A percentile compares a stretch with the other conserved stretches of the same genome.
phyloP scores from a whole-genome alignment of 1,284 basidiomycete species.

The Bondarzewia mesenterica region DNA sequence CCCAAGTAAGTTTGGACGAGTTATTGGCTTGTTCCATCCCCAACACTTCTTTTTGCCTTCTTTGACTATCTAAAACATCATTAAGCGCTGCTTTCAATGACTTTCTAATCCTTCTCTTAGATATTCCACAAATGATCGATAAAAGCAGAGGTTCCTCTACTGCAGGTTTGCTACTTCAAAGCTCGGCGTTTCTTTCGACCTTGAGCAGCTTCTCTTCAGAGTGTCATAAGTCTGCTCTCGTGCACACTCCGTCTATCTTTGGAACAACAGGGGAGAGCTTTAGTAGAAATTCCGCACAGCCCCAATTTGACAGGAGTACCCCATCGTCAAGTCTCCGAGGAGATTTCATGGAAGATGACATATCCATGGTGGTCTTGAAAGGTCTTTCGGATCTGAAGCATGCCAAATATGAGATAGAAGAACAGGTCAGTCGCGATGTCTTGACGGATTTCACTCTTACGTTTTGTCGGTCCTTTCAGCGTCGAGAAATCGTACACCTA shows the following conservation, averaged over 20 bases:
- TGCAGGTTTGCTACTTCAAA: neutral
- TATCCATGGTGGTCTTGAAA: neutral
- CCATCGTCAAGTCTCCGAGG: neutral
- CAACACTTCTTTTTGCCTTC: too few relatives aligned
- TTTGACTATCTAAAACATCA: too few relatives aligned
- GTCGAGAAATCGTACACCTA: constrained; percentile 9
- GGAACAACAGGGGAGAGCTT: neutral
- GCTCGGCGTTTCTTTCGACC: neutral
- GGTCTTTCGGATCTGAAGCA: neutral
- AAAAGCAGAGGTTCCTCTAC: neutral
- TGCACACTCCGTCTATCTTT: neutral
- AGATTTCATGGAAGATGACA: neutral
- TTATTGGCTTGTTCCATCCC: too few relatives aligned
- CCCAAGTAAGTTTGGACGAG: too few relatives aligned
- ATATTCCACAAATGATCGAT: neutral
- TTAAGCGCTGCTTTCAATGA: neutral
- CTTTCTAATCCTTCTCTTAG: neutral
- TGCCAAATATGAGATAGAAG: constrained; percentile 4
- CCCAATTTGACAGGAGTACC: neutral
- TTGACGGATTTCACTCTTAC: neutral
- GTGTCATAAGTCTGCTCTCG: too few relatives aligned
- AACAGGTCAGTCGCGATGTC: neutral
- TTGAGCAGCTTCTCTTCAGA: neutral
- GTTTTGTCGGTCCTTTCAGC: too few relatives aligned
- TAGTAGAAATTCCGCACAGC: neutral